Evolutionary conservation across 129 eudicot genomes (phyloP).

Genomic region (Lactuca sativa): DNA sequence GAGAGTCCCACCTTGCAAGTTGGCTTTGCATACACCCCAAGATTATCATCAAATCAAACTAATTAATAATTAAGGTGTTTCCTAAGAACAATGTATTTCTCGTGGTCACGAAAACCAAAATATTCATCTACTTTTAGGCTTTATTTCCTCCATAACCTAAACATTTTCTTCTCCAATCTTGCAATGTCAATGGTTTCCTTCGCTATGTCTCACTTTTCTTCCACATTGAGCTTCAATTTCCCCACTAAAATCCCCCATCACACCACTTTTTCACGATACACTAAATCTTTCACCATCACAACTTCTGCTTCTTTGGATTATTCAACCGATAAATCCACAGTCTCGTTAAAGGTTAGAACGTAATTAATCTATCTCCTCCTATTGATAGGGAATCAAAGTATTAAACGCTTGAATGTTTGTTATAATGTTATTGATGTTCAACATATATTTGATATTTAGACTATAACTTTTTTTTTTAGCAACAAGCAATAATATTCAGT

Average conservation of each 20-base stretch:
- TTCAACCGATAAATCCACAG: constrained; percentile 33
- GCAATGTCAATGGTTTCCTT: constrained; percentile 48
- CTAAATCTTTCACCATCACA: constrained; percentile 30
- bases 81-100: too few relatives aligned
- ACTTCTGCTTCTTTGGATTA: constrained; percentile 65
- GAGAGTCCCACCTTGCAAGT: too few relatives aligned
- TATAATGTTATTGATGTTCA: neutral
- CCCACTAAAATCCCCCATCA: constrained; percentile 28
- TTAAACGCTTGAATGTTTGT: constrained; percentile 7
- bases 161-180: neutral
- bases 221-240: constrained; percentile 22
- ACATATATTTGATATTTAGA: too few relatives aligned
- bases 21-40: too few relatives aligned
- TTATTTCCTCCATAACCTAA: constrained; percentile 14
- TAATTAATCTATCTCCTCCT: neutral
- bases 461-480: too few relatives aligned
- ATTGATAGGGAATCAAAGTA: neutral
- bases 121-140: neutral
- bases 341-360: constrained; percentile 40
- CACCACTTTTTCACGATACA: neutral
- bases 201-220: constrained; percentile 35
- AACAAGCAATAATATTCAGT: too few relatives aligned
- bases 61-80: too few relatives aligned
- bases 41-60: too few relatives aligned
- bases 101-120: constrained; percentile 14